Percentiles rank a stretch among this genome's conserved stretches.
phyloP scores from a whole-genome alignment of 2,329 filamentous ascomycete genomes.

The Mollisiaceae sp. region DNA sequence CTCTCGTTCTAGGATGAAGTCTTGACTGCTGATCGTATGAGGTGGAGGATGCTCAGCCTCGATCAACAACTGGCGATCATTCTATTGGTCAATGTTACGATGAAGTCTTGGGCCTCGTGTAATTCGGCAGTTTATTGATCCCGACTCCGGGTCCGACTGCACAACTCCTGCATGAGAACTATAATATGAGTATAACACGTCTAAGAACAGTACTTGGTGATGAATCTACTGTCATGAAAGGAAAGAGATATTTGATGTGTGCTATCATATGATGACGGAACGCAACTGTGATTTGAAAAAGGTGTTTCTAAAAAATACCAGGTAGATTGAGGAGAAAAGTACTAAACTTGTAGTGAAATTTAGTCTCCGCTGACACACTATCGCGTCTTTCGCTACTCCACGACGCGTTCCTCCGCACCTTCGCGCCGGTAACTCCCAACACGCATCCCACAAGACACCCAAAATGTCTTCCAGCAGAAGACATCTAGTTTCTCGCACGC shows the following conservation, averaged over 20 bases:
- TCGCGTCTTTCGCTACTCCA: slow-evolving; percentile 15
- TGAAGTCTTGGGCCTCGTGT: not conserved
- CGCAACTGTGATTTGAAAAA: not conserved
- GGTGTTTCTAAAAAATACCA: not conserved
- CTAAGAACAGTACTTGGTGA: too few relatives aligned
- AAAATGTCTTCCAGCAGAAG: slow-evolving; percentile 34
- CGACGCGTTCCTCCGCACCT: not conserved
- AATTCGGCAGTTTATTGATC: not conserved
- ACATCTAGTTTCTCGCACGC: slow-evolving; percentile 24
- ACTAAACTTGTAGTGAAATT: not conserved
- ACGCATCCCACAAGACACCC: not conserved
- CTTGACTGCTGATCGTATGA: not conserved
- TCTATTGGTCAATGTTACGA: not conserved
- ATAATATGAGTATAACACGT: too few relatives aligned
- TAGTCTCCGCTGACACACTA: not conserved
- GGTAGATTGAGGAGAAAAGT: too few relatives aligned
- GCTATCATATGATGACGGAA: not conserved
- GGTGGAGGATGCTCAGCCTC: slow-evolving; percentile 2
- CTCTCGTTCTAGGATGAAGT: not conserved
- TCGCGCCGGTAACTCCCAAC: not conserved
- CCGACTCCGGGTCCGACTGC: not conserved
- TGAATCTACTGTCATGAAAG: too few relatives aligned
- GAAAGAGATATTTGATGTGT: not conserved
- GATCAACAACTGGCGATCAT: not conserved
- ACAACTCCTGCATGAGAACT: not conserved